A percentile compares a stretch with the other conserved stretches of the same genome.
These are phyloP conservation scores for Penicillium sp. DNA, from an alignment of 2,329 filamentous ascomycete species.

Conservation along the genomic window DNA sequence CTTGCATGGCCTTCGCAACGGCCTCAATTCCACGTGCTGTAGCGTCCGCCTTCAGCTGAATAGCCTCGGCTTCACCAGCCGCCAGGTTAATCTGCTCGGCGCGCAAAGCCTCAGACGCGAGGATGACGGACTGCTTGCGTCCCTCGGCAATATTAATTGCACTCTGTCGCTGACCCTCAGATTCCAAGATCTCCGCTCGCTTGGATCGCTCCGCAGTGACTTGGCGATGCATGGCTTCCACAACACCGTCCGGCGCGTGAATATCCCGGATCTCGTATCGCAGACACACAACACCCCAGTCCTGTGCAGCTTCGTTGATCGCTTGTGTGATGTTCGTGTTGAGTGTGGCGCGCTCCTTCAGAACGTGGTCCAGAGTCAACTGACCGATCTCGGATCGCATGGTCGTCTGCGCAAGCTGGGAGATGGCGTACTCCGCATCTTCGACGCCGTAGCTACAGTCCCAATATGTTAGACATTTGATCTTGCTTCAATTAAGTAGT, in stretches of 20 bases:
- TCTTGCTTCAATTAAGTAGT: background rate
- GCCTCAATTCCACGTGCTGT: conserved; percentile 87
- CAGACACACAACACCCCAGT: conserved; percentile 94
- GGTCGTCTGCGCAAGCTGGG: conserved; percentile 94
- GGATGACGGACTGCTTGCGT: conserved; percentile 92
- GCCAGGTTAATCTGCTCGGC: conserved; percentile 93
- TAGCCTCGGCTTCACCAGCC: conserved; percentile 90
- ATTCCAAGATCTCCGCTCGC: conserved; percentile 95
- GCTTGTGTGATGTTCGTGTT: conserved; percentile 99
- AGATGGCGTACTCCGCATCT: conserved; percentile 98
- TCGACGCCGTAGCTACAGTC: conserved; percentile 84
- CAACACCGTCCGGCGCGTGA: conserved; percentile 88
- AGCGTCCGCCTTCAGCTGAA: conserved; percentile 78
- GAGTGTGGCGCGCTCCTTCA: conserved; percentile 93
- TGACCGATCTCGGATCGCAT: conserved; percentile 99
- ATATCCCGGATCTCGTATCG: conserved; percentile 99
- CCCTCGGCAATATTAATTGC: conserved; percentile 99
- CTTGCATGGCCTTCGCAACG: conserved; percentile 72
- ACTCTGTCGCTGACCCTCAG: conserved; percentile 92
- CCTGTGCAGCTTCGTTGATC: conserved; percentile 96
- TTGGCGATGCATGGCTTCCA: conserved; percentile 97
- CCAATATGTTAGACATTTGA: background rate
- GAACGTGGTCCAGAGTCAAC: conserved; percentile 90
- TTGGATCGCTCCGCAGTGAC: conserved; percentile 97
- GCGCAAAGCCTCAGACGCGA: conserved; percentile 87